These are phyloP conservation scores for Colletotrichum falcatum DNA, from an alignment of 2,329 filamentous ascomycete species.

Conservation along the genomic window DNA sequence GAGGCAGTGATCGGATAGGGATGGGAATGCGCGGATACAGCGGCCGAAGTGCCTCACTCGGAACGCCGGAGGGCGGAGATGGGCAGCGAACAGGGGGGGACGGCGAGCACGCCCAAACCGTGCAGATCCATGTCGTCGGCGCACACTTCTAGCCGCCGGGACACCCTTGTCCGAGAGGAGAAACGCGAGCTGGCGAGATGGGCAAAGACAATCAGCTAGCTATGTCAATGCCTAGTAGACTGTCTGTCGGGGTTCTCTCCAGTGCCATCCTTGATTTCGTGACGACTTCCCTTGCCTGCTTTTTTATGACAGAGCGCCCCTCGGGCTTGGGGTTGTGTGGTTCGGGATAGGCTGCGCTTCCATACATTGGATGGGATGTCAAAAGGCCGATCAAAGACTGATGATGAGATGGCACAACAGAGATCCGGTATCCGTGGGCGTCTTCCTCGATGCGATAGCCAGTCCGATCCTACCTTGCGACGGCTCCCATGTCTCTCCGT, in stretches of 20 bases:
- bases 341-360: constrained; percentile 16
- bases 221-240: not conserved
- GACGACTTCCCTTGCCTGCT: not conserved
- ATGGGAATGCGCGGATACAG: not conserved
- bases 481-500: not conserved
- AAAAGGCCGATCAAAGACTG: not conserved
- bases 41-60: constrained; percentile 13
- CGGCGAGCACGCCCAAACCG: constrained; percentile 19
- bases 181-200: constrained; percentile 11
- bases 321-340: constrained; percentile 11
- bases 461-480: constrained; percentile 7
- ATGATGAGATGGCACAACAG: not conserved
- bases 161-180: not conserved
- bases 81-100: not conserved
- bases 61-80: constrained; percentile 18
- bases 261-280: not conserved
- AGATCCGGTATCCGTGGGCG: constrained; percentile 16
- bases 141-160: constrained; percentile 15
- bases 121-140: constrained; percentile 34
- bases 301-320: not conserved
- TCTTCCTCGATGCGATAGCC: constrained; percentile 34
- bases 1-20: constrained; percentile 2
- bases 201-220: constrained; percentile 7
- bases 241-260: constrained; percentile 6
- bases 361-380: not conserved